Conservation (phyloP, 495 filamentous ascomycete genomes). For the Trichoderma erinaceum region DNA sequence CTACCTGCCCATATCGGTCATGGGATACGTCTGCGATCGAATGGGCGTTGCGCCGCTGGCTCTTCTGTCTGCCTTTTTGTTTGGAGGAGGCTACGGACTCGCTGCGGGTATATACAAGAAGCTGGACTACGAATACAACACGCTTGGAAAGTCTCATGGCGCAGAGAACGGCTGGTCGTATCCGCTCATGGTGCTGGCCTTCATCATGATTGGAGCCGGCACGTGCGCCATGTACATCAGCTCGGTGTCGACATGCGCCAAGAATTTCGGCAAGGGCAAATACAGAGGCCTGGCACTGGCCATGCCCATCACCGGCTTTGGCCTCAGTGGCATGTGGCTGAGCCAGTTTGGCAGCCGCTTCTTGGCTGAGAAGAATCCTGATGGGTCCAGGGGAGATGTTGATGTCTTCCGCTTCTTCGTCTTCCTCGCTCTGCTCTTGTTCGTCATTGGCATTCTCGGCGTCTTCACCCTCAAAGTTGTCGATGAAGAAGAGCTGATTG, state of each 20-base stretch:
- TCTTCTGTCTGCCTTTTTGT: slow-evolving; percentile 61
- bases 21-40: slow-evolving; percentile 86
- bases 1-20: slow-evolving; percentile 83
- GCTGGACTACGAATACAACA: slow-evolving; percentile 47
- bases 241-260: slow-evolving; percentile 87
- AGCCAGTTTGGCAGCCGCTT: slow-evolving; percentile 79
- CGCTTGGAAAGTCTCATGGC: slow-evolving; percentile 20
- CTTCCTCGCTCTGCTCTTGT: slow-evolving; percentile 63
- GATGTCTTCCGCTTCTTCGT: slow-evolving; percentile 83
- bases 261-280: slow-evolving; percentile 88
- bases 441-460: slow-evolving; percentile 66
- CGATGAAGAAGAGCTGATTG: slow-evolving; percentile 62
- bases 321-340: slow-evolving; percentile 89
- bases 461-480: slow-evolving; percentile 63
- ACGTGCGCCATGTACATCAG: slow-evolving; percentile 82
- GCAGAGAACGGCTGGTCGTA: slow-evolving; percentile 57
- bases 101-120: slow-evolving; percentile 72
- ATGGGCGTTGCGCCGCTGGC: slow-evolving; percentile 70
- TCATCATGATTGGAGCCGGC: slow-evolving; percentile 70
- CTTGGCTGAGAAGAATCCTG: slow-evolving; percentile 57
- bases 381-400: slow-evolving; percentile 67
- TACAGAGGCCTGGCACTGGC: slow-evolving; percentile 86
- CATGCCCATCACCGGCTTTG: slow-evolving; percentile 85
- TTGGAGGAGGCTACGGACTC: slow-evolving; percentile 74
- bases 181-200: slow-evolving; percentile 75